Conservation (phyloP, 306 rosid genomes). For the Citrullus mucosospermus region DNA sequence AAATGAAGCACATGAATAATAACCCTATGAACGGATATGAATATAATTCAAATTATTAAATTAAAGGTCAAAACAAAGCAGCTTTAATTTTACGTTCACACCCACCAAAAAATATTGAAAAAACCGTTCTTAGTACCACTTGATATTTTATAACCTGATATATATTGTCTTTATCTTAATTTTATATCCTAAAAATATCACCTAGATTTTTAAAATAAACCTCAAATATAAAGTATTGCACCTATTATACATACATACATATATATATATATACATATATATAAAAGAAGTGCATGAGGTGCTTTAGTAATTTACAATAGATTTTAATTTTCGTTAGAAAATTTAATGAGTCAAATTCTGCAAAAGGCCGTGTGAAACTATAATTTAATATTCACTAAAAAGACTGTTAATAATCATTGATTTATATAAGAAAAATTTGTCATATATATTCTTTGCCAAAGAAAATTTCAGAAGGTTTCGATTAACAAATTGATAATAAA, state of each 20-base stretch:
- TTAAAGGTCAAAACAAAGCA: not conserved
- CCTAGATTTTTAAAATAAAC: not conserved
- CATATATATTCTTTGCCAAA: no score
- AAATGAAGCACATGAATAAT: not conserved
- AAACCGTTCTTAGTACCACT: not conserved
- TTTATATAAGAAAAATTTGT: no score
- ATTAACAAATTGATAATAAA: no score
- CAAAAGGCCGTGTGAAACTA: not conserved
- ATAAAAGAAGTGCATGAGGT: not conserved
- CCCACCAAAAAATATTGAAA: not conserved
- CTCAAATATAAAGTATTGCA: not conserved
- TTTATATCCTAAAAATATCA: not conserved
- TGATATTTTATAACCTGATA: not conserved
- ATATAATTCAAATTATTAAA: not conserved
- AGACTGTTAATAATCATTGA: not conserved
- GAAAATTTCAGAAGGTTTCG: no score
- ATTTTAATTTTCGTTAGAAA: not conserved
- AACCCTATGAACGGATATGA: not conserved
- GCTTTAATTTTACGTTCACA: conserved; percentile 1
- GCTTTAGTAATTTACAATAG: not conserved
- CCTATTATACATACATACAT: not conserved
- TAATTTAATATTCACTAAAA: not conserved
- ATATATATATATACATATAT: no score
- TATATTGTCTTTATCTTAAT: not conserved
- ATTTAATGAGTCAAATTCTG: not conserved